phyloP scores from a whole-genome alignment of 495 filamentous ascomycete genomes.

The Melanomma pulvis-pyrius region DNA sequence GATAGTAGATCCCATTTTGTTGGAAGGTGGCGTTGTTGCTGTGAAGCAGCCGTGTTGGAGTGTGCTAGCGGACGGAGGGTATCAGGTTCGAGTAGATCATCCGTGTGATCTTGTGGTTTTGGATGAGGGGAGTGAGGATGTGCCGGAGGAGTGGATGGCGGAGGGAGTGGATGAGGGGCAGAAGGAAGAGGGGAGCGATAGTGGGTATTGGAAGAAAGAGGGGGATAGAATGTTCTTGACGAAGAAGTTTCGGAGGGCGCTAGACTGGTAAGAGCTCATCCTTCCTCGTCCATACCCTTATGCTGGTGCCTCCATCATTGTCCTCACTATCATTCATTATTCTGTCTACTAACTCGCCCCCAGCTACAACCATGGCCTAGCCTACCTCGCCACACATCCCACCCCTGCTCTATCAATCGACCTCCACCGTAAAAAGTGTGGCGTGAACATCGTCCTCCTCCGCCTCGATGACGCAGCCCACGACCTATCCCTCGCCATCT shows the following conservation, averaged over 20 bases:
- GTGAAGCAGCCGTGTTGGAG: constrained; percentile 38
- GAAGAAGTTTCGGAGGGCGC: constrained; percentile 26
- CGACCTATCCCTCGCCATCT: constrained; percentile 25
- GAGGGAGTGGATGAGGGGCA: background rate
- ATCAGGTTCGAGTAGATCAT: constrained; percentile 39
- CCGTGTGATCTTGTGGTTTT: constrained; percentile 34
- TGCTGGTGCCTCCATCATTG: background rate
- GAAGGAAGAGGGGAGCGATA: background rate
- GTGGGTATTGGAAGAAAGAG: constrained; percentile 32
- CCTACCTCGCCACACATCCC: background rate
- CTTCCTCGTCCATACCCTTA: background rate
- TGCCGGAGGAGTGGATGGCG: constrained; percentile 13
- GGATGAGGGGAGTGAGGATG: constrained; percentile 3
- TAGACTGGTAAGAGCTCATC: constrained; percentile 25
- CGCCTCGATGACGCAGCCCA: constrained; percentile 26
- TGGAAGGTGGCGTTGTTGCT: constrained; percentile 26
- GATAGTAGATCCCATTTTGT: constrained; percentile 17
- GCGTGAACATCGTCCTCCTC: constrained; percentile 33
- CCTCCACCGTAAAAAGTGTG: constrained; percentile 27
- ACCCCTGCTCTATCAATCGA: background rate
- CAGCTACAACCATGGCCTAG: constrained; percentile 29
- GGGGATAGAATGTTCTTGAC: constrained; percentile 34
- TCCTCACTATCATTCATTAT: background rate
- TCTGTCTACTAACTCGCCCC: background rate
- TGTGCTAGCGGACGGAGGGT: constrained; percentile 19